Evolutionary conservation across 2,329 filamentous ascomycete species (phyloP), one percentile per base, ranked within the genome.

Genomic region (Alternaria infectoria): DNA sequence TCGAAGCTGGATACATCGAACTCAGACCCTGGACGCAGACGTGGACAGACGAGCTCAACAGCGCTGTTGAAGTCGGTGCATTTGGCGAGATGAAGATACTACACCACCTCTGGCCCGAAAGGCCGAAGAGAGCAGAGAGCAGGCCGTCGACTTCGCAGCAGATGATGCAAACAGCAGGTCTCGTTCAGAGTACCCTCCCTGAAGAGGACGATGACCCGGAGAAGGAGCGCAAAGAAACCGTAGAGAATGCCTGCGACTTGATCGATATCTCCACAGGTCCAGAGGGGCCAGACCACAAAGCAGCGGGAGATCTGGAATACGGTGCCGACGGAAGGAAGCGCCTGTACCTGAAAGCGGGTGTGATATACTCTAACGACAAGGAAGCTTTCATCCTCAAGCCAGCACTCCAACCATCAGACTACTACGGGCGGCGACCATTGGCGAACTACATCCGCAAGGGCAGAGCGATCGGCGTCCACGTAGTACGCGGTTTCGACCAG

Each of bases 81-180:
- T 84, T 91, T 10, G 96, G 95, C 1, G 96, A 99, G 80, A 91
- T 96, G 81, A 98, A 98, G 78, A 90, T 97, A 8, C 88, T 92
- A 0, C 89, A 97, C 79, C 89, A 85, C 36, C 82, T 98, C 9
- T 97, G 94, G 93, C 90, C 92, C 1, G 86, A 88, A 50, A 84
- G 86, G 85, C 86, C 54, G 82, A 89, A 76, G 86, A 88, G 51
- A 79, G 80, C 30, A 11, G 78, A 82, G 81, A 72, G 83, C 82
- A 80, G 72, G 69, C 82, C 73, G 56, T 79, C 68, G 59, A 82
- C 78, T 54, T 77, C 75, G 66, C 80, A 66, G 59, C 74, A 74
- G 59, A 67, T 73, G 57, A 68, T 74, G 74, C 59, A 71, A 56
- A 46, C 70, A n/a, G 67, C 69, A 2, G 73, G 74, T 9, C 51